phyloP scores from a whole-genome alignment of 768 basidiomycete species.

The Baorangia bicolor region DNA sequence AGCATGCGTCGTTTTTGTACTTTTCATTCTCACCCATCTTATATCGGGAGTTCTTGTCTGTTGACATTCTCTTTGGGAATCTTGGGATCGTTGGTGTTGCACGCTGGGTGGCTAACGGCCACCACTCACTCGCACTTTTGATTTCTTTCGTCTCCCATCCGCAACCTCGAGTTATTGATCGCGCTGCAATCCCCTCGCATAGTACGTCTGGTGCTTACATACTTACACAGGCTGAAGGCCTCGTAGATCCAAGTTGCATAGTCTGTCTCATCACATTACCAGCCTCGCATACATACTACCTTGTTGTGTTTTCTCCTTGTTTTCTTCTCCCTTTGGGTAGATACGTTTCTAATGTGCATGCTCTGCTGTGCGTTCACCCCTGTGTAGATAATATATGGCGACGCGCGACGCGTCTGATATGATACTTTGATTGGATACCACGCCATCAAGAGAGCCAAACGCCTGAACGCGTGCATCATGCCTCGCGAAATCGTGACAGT shows the following conservation, averaged over 20 bases:
- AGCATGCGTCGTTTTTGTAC: slow-evolving; percentile 8
- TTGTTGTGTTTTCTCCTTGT: slow-evolving; percentile 22
- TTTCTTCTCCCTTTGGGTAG: slow-evolving; percentile 10
- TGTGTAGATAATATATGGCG: no score
- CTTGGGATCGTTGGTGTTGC: slow-evolving; percentile 17
- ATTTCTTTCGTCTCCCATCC: background rate
- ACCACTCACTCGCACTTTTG: slow-evolving; percentile 13
- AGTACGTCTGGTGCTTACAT: slow-evolving; percentile 22
- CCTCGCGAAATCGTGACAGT: slow-evolving; percentile 83
- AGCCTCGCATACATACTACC: slow-evolving; percentile 20
- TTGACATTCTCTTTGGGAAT: slow-evolving; percentile 15
- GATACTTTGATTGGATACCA: slow-evolving; percentile 5
- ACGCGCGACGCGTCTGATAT: slow-evolving; percentile 8
- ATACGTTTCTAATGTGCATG: slow-evolving; percentile 21
- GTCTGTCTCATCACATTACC: slow-evolving; percentile 19
- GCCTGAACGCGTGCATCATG: slow-evolving; percentile 42
- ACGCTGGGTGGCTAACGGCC: slow-evolving; percentile 32
- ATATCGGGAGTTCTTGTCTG: slow-evolving; percentile 10
- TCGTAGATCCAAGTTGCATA: slow-evolving; percentile 27
- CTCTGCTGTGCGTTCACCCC: slow-evolving; percentile 7
- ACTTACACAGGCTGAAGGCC: slow-evolving; percentile 38
- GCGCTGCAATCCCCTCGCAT: slow-evolving; percentile 16
- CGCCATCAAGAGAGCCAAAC: background rate
- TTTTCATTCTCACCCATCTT: slow-evolving; percentile 2
- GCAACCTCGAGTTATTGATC: slow-evolving; percentile 5